Conservation (phyloP, 2,329 filamentous ascomycete species). For the Triangularia verruculosa region DNA sequence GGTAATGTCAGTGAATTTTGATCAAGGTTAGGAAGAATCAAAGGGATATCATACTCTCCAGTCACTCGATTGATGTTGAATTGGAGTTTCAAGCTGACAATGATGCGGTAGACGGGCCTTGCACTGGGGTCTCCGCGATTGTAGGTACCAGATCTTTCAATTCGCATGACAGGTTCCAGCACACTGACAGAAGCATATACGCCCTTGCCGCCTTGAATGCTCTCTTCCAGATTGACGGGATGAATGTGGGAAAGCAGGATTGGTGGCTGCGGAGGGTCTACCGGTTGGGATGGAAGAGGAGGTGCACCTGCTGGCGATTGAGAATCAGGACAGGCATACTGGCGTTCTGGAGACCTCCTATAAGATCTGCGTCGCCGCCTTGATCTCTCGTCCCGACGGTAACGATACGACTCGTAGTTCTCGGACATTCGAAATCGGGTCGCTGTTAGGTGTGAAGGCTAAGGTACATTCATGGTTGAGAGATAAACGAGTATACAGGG, state of each 20-base stretch:
- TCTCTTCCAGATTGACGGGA: slow-evolving; percentile 25
- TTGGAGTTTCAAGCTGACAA: slow-evolving; percentile 25
- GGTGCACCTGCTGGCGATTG: background rate
- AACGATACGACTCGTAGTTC: slow-evolving; percentile 2
- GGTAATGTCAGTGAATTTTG: background rate
- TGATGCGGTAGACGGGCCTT: slow-evolving; percentile 23
- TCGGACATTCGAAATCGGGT: slow-evolving; percentile 1
- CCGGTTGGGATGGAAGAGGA: background rate
- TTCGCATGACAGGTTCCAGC: slow-evolving; percentile 26
- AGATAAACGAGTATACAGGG: background rate
- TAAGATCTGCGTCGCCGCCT: background rate
- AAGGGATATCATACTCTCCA: slow-evolving; percentile 14
- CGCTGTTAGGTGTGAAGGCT: background rate
- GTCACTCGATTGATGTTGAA: slow-evolving; percentile 24
- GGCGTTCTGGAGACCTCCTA: background rate
- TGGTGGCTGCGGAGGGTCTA: background rate
- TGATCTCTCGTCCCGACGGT: background rate
- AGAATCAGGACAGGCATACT: background rate
- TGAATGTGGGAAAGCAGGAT: slow-evolving; percentile 24
- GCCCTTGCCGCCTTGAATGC: slow-evolving; percentile 25
- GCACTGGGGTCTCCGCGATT: background rate
- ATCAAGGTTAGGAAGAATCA: background rate
- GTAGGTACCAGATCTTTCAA: slow-evolving; percentile 21
- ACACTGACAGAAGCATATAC: slow-evolving; percentile 25
- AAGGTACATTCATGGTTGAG: background rate